phyloP scores from a whole-genome alignment of 2,329 filamentous ascomycete genomes.

The Diplodia mutila region DNA sequence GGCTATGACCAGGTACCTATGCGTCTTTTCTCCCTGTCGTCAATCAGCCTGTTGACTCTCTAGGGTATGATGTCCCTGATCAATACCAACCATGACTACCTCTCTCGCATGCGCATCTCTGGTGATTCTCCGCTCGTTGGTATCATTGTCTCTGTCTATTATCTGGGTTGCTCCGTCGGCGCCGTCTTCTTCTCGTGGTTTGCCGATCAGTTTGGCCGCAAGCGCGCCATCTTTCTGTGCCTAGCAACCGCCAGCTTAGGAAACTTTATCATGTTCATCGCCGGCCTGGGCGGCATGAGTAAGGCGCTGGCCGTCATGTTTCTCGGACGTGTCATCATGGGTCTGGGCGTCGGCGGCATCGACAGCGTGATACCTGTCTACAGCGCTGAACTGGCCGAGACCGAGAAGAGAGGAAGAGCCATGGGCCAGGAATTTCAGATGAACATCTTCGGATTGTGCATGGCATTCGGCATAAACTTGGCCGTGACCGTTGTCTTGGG shows the following conservation, averaged over 20 bases:
- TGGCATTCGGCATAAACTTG: conserved; percentile 65
- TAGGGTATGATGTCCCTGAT: conserved; percentile 58
- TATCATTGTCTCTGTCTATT: conserved; percentile 65
- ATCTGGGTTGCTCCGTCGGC: conserved; percentile 63
- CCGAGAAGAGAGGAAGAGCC: conserved; percentile 60
- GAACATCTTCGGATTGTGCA: conserved; percentile 65
- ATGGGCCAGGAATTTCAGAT: conserved; percentile 66
- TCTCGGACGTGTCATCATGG: conserved; percentile 57
- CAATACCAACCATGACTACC: conserved; percentile 60
- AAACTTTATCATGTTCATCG: conserved; percentile 64
- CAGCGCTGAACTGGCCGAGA: conserved; percentile 60
- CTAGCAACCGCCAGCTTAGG: conserved; percentile 58
- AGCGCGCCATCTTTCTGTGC: conserved; percentile 59
- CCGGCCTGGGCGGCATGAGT: conserved; percentile 52
- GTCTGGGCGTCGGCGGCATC: conserved; percentile 62
- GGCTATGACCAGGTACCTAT: conserved; percentile 49
- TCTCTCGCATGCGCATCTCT: conserved; percentile 60
- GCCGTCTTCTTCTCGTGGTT: conserved; percentile 61
- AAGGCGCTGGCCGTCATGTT: conserved; percentile 55
- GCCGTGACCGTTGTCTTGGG: conserved; percentile 57
- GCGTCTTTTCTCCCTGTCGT: neutral
- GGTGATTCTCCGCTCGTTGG: conserved; percentile 58
- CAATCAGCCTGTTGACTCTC: neutral
- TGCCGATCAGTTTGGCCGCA: conserved; percentile 59
- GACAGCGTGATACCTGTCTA: conserved; percentile 66